A percentile compares a stretch with the other conserved stretches of the same genome.
Evolutionary conservation across 306 rosid species (phyloP).

Genomic region (Castanea sativa): DNA sequence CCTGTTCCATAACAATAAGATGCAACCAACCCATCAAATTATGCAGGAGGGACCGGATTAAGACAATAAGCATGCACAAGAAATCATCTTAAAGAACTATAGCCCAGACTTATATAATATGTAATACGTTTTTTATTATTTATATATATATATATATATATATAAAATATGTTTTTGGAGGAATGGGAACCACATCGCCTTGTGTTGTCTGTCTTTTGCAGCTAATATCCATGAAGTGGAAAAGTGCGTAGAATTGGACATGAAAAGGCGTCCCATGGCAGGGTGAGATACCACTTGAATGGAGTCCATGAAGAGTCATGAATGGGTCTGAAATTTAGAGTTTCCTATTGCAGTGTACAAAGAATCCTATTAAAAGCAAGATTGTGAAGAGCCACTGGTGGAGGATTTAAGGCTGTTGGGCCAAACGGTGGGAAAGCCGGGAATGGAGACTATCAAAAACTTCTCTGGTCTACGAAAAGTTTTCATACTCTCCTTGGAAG

Average conservation of each 20-base stretch:
- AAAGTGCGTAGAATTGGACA: background rate
- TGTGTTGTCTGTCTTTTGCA: background rate
- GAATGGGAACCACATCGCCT: background rate
- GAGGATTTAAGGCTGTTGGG: background rate
- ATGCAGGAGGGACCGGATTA: background rate
- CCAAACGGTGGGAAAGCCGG: background rate
- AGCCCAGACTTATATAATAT: background rate
- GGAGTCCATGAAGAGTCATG: background rate
- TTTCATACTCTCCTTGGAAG: background rate
- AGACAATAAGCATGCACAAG: background rate
- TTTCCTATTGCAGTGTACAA: background rate
- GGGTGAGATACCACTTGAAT: background rate
- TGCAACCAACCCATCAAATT: background rate
- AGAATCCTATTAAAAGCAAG: background rate
- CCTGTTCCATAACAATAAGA: slow-evolving; percentile 32
- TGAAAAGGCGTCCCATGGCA: background rate
- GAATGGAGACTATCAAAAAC: background rate
- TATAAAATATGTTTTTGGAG: background rate
- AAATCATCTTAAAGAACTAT: background rate
- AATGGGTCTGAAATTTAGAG: background rate
- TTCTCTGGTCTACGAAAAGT: background rate
- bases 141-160: no score
- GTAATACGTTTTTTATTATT: no score
- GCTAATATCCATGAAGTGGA: background rate
- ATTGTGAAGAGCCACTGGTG: background rate